phyloP scores from a whole-genome alignment of 129 eudicot genomes.

The Pseudognaphalium luteoalbum region DNA sequence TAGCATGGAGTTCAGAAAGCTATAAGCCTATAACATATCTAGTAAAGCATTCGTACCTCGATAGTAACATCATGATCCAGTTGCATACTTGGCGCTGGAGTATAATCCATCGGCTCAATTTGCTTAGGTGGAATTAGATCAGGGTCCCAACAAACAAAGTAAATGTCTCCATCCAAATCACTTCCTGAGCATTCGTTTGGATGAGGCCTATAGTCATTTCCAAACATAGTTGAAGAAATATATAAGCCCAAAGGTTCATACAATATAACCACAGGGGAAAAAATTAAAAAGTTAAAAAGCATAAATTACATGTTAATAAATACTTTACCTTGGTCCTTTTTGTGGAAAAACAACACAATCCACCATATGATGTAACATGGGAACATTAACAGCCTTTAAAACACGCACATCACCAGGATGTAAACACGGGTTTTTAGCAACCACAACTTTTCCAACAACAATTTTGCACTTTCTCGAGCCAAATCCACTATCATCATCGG shows the following conservation, averaged over 20 bases:
- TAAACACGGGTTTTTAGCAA: conserved; percentile 88
- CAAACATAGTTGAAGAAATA: conserved; percentile 3
- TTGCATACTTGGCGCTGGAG: conserved; percentile 45
- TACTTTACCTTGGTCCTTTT: conserved; percentile 61
- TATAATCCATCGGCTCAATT: conserved; percentile 64
- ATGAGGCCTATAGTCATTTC: conserved; percentile 57
- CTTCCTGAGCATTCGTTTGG: conserved; percentile 97
- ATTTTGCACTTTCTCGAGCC: conserved; percentile 15
- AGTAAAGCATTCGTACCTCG: conserved; percentile 48
- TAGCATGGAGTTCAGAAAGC: neutral
- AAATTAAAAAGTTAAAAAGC: neutral
- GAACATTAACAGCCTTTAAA: conserved; percentile 60
- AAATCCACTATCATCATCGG: conserved; percentile 23
- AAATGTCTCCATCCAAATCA: conserved; percentile 91
- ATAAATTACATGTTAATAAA: neutral
- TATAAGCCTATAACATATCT: neutral
- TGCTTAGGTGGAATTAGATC: conserved; percentile 67
- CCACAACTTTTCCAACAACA: conserved; percentile 53
- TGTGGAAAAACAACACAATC: conserved; percentile 83
- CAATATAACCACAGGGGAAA: neutral
- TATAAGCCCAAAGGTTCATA: conserved; percentile 13
- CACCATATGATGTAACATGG: conserved; percentile 67
- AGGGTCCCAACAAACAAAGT: conserved; percentile 78
- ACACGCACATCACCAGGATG: conserved; percentile 87
- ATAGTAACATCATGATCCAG: conserved; percentile 75